Percentiles rank a stretch among this genome's conserved stretches.
Evolutionary conservation across 2,329 filamentous ascomycete species (phyloP).

Genomic region (Fusarium praegraminearum): DNA sequence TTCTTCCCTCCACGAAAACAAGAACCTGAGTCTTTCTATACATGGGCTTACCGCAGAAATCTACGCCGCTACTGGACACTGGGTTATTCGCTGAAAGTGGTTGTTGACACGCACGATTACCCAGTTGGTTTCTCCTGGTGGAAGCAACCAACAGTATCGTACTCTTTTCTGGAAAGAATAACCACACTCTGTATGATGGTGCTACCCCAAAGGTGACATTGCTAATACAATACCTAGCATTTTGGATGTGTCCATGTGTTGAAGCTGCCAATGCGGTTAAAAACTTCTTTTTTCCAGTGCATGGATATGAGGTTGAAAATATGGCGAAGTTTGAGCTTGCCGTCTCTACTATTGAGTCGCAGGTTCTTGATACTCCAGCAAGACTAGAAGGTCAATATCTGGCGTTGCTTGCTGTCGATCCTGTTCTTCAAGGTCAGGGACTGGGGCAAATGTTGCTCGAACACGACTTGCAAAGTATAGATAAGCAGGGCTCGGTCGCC

Average conservation of each 20-base stretch:
- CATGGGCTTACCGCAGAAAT: conserved; percentile 2
- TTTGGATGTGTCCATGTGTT: conserved; percentile 1
- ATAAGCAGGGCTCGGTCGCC: neutral
- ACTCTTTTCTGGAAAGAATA: neutral
- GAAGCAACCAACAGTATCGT: neutral
- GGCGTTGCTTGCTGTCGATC: conserved; percentile 1
- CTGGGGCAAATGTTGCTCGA: conserved; percentile 5
- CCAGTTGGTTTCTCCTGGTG: conserved; percentile 14
- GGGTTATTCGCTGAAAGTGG: conserved; percentile 11
- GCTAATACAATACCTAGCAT: neutral
- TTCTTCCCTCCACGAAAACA: neutral
- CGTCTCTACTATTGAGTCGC: neutral
- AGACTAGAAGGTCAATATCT: neutral
- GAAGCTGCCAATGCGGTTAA: neutral
- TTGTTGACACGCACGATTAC: conserved; percentile 4
- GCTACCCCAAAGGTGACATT: too few relatives aligned
- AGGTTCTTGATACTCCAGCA: neutral
- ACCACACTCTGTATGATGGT: neutral
- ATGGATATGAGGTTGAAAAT: neutral
- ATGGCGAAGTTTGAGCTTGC: neutral
- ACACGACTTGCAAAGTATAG: conserved; percentile 4
- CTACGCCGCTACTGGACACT: conserved; percentile 16
- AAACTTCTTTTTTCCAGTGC: conserved; percentile 3
- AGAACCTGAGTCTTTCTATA: conserved; percentile 1
- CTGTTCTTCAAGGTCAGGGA: conserved; percentile 7